Base-by-base conservation (phyloP, 23 red algal genomes). In the Gracilaria caudata region DNA sequence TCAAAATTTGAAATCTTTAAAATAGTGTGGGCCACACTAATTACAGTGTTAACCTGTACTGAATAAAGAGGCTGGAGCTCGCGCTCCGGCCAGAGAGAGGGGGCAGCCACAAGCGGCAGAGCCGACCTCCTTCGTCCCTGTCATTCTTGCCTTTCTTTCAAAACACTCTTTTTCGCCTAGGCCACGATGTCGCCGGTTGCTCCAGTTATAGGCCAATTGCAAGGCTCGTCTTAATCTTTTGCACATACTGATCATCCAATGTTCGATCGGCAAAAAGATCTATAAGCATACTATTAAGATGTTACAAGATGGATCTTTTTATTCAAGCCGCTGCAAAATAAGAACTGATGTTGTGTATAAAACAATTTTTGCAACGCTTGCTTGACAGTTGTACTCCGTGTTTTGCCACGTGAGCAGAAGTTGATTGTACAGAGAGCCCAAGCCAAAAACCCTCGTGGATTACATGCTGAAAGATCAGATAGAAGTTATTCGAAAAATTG, bases 281-380 rank as follows among this genome's bases (percentile, higher is more conserved):
- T 82, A 8, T 9, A 37, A 1, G 0, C 28, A 14, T 59, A 59
- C 17, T 25, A 55, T 13, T 33, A 64, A 4, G 38, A 82, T 6
- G 78, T 82, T 38, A 1, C 28, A 8, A 24, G 78, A 11, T 82
- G 29, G 78, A 26, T 82, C 4, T 64, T 5, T 28, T 39, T 40
- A 40, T 35, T 0, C 34, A 73, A 43, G 38, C 49, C 4, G 40
- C 45, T 12, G 40, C 76, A 7, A 10, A 56, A 4, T 34, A 79
- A 26, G 29, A 21, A 12, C 9, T 0, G 46, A 21, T 58, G 58
- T 26, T 10, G 5, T 79, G 20, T 49, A 79, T 1, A 79, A 79
- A 53, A 82, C 40, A 53, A 21, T 56, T 10, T 28, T 30, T 32
- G 76, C 44, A 53, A 79, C 76, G 2, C 33, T 79, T 10, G 76